A percentile compares a stretch with the other conserved stretches of the same genome.
Evolutionary conservation across 2,329 filamentous ascomycete species (phyloP).

Genomic region (Paecilomyces fulvus): DNA sequence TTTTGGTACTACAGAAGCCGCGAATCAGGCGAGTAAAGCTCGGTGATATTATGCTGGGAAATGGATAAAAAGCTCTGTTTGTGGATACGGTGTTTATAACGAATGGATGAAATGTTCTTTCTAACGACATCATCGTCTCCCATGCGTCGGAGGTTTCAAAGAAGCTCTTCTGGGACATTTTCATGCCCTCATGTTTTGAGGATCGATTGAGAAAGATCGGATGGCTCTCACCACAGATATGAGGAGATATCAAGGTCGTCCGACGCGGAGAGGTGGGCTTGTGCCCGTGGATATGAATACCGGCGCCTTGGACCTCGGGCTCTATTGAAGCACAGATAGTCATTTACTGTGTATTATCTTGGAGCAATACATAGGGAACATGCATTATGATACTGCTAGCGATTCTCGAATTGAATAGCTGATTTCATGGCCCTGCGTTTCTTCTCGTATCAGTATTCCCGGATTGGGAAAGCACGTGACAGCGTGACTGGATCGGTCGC

Average conservation of each 20-base stretch:
- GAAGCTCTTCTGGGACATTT: not conserved
- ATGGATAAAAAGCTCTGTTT: not conserved
- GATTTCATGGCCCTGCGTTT: not conserved
- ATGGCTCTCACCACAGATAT: not conserved
- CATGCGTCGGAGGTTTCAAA: conserved; percentile 1
- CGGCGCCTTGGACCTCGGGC: not conserved
- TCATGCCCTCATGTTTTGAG: not conserved
- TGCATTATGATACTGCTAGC: not conserved
- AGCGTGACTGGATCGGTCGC: not conserved
- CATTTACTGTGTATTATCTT: not conserved
- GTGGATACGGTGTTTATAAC: not conserved
- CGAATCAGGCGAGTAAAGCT: conserved; percentile 42
- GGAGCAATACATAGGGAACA: not conserved
- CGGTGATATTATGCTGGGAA: conserved; percentile 20
- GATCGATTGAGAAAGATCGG: not conserved
- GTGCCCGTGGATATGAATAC: not conserved
- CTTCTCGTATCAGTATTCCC: not conserved
- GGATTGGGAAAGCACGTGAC: not conserved
- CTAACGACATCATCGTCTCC: not conserved
- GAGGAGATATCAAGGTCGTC: not conserved
- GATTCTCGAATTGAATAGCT: not conserved
- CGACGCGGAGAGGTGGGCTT: not conserved
- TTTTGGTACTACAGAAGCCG: conserved; percentile 34
- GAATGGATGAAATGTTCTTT: not conserved
- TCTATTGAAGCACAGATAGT: not conserved